Conservation (phyloP, 768 basidiomycete genomes). For the Mycena indigotica region DNA sequence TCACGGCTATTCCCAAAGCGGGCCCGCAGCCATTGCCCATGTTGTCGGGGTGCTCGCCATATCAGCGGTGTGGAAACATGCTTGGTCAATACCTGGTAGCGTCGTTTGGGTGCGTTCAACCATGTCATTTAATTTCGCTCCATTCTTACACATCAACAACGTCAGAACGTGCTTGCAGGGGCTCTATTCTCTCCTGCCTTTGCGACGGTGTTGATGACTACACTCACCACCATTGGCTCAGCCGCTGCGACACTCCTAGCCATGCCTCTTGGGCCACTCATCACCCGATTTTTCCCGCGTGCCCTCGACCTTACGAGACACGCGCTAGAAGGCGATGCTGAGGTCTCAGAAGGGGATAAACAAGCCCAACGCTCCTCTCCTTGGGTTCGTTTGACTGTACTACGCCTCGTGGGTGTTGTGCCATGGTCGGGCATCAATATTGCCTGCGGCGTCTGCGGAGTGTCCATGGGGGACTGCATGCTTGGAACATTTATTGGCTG, state of each 20-base stretch:
- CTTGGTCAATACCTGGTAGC: conserved; percentile 95
- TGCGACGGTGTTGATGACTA: conserved; percentile 79
- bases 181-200: conserved; percentile 81
- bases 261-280: conserved; percentile 80
- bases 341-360: conserved; percentile 36
- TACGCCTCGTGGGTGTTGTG: conserved; percentile 89
- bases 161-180: conserved; percentile 85
- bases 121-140: conserved; percentile 16
- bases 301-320: conserved; percentile 83
- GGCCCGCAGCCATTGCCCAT: conserved; percentile 64
- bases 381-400: conserved; percentile 86
- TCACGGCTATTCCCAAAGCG: conserved; percentile 77
- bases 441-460: conserved; percentile 90
- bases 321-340: conserved; percentile 72
- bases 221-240: conserved; percentile 87
- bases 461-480: conserved; percentile 72
- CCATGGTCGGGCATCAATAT: conserved; percentile 99
- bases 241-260: conserved; percentile 78
- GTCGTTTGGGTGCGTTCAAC: conserved; percentile 77
- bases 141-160: conserved; percentile 11
- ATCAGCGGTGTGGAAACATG: conserved; percentile 92
- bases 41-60: conserved; percentile 82
- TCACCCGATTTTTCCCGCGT: conserved; percentile 79
- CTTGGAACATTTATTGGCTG: conserved; percentile 83
- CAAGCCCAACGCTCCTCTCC: conserved; percentile 42